These are phyloP conservation scores for Secale cereale DNA, from an alignment of 176 grass and related monocot species.

Conservation along the genomic window DNA sequence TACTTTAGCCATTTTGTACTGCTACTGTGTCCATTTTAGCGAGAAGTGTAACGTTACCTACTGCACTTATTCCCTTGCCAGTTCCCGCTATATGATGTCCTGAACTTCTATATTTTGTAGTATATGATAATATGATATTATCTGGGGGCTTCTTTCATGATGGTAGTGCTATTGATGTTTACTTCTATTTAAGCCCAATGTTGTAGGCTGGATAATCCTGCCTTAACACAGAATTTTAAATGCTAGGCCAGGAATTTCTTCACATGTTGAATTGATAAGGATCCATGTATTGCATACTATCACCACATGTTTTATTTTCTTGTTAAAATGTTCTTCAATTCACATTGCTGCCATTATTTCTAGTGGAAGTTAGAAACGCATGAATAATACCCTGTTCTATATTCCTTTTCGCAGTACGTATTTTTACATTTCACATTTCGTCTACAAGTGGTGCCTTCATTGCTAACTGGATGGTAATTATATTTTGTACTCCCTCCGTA, in stretches of 20 bases:
- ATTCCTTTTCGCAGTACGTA: not conserved
- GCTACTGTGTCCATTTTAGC: not conserved
- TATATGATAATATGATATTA: slow-evolving; percentile 6
- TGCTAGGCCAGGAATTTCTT: not conserved
- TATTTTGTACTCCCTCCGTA: too few species aligned
- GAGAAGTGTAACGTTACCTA: not conserved
- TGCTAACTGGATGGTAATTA: too few species aligned
- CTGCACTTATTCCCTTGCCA: too few species aligned
- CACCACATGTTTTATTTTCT: not conserved
- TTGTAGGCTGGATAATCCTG: slow-evolving; percentile 14
- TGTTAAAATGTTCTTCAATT: not conserved
- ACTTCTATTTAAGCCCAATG: slow-evolving; percentile 1
- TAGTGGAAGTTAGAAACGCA: not conserved
- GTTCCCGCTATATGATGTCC: not conserved
- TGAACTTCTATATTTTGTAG: not conserved
- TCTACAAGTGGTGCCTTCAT: slow-evolving; percentile 7
- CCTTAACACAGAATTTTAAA: not conserved
- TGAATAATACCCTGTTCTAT: not conserved
- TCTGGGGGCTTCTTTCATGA: not conserved
- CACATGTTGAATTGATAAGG: not conserved
- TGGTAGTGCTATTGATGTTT: not conserved
- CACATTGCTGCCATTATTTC: slow-evolving; percentile 9
- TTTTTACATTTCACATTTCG: not conserved
- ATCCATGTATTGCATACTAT: not conserved
- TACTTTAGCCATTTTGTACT: slow-evolving; percentile 2